These are phyloP conservation scores for Sporothrix pseudoabietina DNA, from an alignment of 2,329 filamentous ascomycete genomes.

Conservation along the genomic window DNA sequence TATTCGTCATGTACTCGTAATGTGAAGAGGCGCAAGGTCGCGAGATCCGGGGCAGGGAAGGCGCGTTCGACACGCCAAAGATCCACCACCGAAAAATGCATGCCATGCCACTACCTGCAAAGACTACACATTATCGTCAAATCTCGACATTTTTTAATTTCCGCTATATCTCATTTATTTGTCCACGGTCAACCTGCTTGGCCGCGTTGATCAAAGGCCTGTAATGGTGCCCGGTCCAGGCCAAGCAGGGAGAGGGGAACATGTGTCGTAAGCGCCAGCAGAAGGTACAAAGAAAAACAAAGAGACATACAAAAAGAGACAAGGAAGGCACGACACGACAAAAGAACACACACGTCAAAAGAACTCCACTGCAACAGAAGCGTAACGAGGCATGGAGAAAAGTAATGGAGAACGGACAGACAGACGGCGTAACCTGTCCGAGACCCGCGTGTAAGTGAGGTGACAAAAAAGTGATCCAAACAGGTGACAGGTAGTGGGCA, in stretches of 20 bases:
- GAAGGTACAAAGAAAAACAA: background rate
- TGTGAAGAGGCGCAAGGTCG: background rate
- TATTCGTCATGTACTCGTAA: background rate
- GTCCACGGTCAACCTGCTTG: too few relatives aligned
- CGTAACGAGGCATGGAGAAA: slow-evolving; percentile 19
- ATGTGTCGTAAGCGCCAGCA: slow-evolving; percentile 10
- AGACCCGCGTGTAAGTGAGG: slow-evolving; percentile 15
- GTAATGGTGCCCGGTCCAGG: background rate
- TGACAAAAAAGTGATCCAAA: background rate
- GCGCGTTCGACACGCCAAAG: background rate
- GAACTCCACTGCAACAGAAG: background rate
- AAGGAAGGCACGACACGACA: background rate
- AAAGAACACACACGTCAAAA: too few relatives aligned
- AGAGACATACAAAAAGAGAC: background rate
- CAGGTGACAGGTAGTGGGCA: slow-evolving; percentile 8
- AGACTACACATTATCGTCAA: background rate
- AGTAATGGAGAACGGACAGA: background rate
- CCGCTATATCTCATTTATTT: too few relatives aligned
- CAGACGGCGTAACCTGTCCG: slow-evolving; percentile 6
- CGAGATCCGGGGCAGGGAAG: slow-evolving; percentile 12
- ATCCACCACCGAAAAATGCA: background rate
- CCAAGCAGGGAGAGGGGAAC: background rate
- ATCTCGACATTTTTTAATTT: too few relatives aligned
- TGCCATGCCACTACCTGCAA: background rate
- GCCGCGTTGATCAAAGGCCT: background rate